Conservation (phyloP, 2,329 filamentous ascomycete genomes). For the Xylariaceae sp. region DNA sequence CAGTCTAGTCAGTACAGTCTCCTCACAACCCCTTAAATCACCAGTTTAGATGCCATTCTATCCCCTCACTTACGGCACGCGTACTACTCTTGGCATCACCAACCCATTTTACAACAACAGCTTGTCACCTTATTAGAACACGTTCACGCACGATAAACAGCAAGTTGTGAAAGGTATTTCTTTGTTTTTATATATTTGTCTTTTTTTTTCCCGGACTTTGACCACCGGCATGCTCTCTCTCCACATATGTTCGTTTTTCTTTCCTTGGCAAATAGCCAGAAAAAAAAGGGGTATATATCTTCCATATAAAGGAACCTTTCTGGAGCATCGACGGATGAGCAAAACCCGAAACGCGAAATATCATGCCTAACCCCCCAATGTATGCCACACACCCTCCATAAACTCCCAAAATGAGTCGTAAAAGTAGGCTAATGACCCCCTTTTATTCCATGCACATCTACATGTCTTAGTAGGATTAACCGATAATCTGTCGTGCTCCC, state of each 20-base stretch:
- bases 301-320: conserved; percentile 16
- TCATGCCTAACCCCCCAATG: conserved; percentile 10
- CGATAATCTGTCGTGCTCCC: conserved; percentile 78
- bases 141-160: too few relatives aligned
- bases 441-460: conserved; percentile 3
- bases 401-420: conserved; percentile 21
- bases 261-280: conserved; percentile 11
- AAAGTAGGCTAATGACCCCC: conserved; percentile 11
- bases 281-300: conserved; percentile 19
- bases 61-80: too few relatives aligned
- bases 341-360: conserved; percentile 11
- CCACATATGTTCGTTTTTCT: conserved; percentile 5
- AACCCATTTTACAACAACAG: too few relatives aligned
- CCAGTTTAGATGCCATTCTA: too few relatives aligned
- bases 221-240: conserved; percentile 6
- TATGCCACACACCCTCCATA: conserved; percentile 14
- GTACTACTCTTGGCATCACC: too few relatives aligned
- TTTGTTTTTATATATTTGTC: too few relatives aligned
- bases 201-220: background rate
- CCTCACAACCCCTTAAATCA: too few relatives aligned
- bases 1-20: too few relatives aligned
- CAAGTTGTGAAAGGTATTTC: too few relatives aligned
- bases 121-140: too few relatives aligned
- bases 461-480: conserved; percentile 37
- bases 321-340: conserved; percentile 1